Percentiles rank a stretch among this genome's conserved stretches.
Evolutionary conservation across 2,329 filamentous ascomycete genomes (phyloP).

Genomic region (Fusarium sp.): DNA sequence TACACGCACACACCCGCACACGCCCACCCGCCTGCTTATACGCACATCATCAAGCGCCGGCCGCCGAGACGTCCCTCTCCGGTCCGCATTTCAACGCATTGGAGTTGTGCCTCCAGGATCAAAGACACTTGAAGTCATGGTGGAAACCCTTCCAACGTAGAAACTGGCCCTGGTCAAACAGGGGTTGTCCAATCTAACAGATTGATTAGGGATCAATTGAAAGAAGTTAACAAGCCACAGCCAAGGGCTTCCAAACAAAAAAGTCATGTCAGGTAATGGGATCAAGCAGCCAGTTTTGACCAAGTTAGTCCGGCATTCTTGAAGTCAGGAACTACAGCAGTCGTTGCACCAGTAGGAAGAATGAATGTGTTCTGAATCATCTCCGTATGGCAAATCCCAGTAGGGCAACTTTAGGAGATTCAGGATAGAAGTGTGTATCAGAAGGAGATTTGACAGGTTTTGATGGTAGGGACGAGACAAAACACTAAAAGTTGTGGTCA

Average conservation of each 20-base stretch:
- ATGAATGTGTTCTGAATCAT: conserved; percentile 55
- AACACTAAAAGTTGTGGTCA: conserved; percentile 18
- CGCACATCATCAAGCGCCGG: conserved; percentile 46
- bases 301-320: conserved; percentile 34
- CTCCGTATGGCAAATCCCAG: conserved; percentile 50
- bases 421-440: conserved; percentile 54
- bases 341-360: conserved; percentile 53
- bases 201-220: conserved; percentile 17
- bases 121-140: conserved; percentile 24
- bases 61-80: conserved; percentile 38
- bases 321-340: conserved; percentile 36
- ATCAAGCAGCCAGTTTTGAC: conserved; percentile 20
- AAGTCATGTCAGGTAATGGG: conserved; percentile 11
- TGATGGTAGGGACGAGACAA: conserved; percentile 22
- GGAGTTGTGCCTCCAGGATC: conserved; percentile 15
- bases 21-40: conserved; percentile 43
- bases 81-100: conserved; percentile 34
- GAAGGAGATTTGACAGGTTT: conserved; percentile 52
- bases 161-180: conserved; percentile 26
- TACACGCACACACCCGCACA: conserved; percentile 41
- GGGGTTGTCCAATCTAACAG: conserved; percentile 25
- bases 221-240: conserved; percentile 24
- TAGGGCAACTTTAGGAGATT: conserved; percentile 28
- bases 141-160: conserved; percentile 24
- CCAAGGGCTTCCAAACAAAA: conserved; percentile 10